phyloP scores from a whole-genome alignment of 1,284 basidiomycete genomes.

The Trichosporon sp. region DNA sequence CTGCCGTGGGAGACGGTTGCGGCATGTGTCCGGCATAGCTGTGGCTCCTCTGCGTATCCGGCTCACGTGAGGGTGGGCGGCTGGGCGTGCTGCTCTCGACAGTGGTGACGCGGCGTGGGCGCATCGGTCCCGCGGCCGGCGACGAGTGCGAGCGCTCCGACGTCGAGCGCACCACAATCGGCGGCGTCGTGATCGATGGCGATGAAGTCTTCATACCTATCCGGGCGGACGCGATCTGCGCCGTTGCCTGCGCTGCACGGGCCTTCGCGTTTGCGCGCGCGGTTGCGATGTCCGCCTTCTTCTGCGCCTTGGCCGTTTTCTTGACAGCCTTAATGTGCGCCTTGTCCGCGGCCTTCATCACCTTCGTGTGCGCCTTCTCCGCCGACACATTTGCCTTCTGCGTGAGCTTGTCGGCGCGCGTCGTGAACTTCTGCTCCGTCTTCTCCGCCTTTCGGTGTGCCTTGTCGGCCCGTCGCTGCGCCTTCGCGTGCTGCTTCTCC shows the following conservation, averaged over 20 bases:
- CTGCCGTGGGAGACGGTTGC: background rate
- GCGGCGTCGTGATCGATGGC: background rate
- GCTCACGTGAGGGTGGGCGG: background rate
- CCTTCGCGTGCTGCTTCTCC: constrained; percentile 12
- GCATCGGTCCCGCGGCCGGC: background rate
- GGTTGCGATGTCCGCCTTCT: background rate
- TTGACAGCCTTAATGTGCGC: constrained; percentile 1
- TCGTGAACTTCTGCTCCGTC: background rate
- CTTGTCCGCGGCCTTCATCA: background rate
- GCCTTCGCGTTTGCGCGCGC: background rate
- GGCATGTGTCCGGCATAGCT: background rate
- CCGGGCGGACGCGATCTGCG: background rate
- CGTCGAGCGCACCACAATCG: background rate
- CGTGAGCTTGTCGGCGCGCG: background rate
- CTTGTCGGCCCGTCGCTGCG: constrained; percentile 7
- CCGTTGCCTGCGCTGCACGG: background rate
- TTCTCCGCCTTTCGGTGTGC: constrained; percentile 1
- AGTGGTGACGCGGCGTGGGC: background rate
- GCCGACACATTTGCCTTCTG: constrained; percentile 9
- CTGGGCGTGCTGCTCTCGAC: background rate
- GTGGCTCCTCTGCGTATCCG: background rate
- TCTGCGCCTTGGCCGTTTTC: background rate
- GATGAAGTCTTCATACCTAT: background rate
- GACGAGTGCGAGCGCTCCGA: background rate
- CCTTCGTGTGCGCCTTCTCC: background rate